A percentile compares a stretch with the other conserved stretches of the same genome.
These are phyloP conservation scores for Hibiscus mutabilis DNA, from an alignment of 345 rosid genomes.

Conservation along the genomic window DNA sequence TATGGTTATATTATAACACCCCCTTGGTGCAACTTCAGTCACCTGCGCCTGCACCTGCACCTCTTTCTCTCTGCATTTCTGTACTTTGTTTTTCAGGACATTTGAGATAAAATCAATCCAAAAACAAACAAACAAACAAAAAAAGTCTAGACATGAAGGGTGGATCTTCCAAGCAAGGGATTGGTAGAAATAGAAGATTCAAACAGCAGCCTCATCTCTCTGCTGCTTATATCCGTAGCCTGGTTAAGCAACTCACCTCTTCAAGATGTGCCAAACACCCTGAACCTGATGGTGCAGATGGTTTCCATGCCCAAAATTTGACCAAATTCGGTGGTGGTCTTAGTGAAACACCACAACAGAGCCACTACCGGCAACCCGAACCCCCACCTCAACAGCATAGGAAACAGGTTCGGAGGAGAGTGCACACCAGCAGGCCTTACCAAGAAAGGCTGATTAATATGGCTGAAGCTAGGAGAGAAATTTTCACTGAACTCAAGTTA, in stretches of 20 bases:
- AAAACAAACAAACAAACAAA: too few relatives aligned
- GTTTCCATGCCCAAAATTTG: too few relatives aligned
- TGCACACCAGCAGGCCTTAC: slow-evolving; percentile 84
- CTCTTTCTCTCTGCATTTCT: slow-evolving; percentile 26
- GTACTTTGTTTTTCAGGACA: slow-evolving; percentile 40
- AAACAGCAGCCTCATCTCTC: slow-evolving; percentile 46
- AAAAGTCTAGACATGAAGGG: slow-evolving; percentile 31
- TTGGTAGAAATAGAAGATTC: slow-evolving; percentile 24
- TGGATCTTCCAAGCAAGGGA: slow-evolving; percentile 37
- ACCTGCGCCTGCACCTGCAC: slow-evolving; percentile 31
- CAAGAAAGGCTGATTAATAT: slow-evolving; percentile 92
- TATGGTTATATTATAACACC: slow-evolving; percentile 46
- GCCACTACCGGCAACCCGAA: slow-evolving; percentile 21
- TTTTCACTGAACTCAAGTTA: slow-evolving; percentile 83
- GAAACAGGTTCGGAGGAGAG: slow-evolving; percentile 90
- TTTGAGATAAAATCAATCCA: slow-evolving; percentile 17
- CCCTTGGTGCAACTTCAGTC: slow-evolving; percentile 36
- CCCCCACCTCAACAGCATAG: slow-evolving; percentile 53
- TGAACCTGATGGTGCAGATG: slow-evolving; percentile 19
- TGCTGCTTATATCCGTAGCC: slow-evolving; percentile 64
- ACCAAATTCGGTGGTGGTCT: too few relatives aligned
- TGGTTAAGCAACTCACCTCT: slow-evolving; percentile 67
- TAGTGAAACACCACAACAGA: slow-evolving; percentile 24
- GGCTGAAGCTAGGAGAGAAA: slow-evolving; percentile 98
- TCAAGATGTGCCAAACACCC: slow-evolving; percentile 41